Evolutionary conservation across 2,329 filamentous ascomycete species (phyloP).

Genomic region (Dactylellina drechsleri): DNA sequence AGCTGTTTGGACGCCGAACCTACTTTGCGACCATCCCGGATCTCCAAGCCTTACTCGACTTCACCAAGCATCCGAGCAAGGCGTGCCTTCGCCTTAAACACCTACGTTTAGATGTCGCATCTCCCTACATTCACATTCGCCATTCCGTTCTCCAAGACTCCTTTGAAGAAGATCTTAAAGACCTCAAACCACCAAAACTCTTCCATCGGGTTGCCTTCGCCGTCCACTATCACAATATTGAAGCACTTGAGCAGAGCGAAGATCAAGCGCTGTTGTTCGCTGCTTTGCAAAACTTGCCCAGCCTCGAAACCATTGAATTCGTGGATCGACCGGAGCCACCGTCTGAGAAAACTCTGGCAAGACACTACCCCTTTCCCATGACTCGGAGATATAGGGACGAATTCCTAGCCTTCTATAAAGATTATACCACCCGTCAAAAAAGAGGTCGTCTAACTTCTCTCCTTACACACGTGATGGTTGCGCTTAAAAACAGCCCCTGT

Average conservation of each 20-base stretch:
- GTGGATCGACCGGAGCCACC: conserved; percentile 22
- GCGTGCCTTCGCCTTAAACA: conserved; percentile 44
- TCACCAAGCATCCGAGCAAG: conserved; percentile 38
- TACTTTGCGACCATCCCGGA: conserved; percentile 49
- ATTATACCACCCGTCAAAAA: conserved; percentile 29
- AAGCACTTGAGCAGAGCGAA: conserved; percentile 43
- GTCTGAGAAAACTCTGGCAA: conserved; percentile 29
- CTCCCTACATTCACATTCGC: conserved; percentile 42
- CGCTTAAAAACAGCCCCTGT: conserved; percentile 37
- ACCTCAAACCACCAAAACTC: conserved; percentile 32
- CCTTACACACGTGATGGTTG: conserved; percentile 34
- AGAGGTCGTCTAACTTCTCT: conserved; percentile 25
- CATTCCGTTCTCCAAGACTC: conserved; percentile 9
- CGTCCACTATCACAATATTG: conserved; percentile 24
- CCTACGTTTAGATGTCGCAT: conserved; percentile 33
- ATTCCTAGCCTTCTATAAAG: conserved; percentile 40
- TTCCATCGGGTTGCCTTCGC: conserved; percentile 31
- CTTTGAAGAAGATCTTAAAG: conserved; percentile 8
- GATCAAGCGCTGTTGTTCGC: conserved; percentile 45
- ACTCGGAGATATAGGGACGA: conserved; percentile 28
- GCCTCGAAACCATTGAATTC: conserved; percentile 44
- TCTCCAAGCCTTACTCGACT: conserved; percentile 34
- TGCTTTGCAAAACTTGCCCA: conserved; percentile 44
- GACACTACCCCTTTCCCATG: conserved; percentile 28
- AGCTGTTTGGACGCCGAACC: conserved; percentile 28